A percentile compares a stretch with the other conserved stretches of the same genome.
Conservation (phyloP, 495 filamentous ascomycete genomes). For the Platismatia glauca region DNA sequence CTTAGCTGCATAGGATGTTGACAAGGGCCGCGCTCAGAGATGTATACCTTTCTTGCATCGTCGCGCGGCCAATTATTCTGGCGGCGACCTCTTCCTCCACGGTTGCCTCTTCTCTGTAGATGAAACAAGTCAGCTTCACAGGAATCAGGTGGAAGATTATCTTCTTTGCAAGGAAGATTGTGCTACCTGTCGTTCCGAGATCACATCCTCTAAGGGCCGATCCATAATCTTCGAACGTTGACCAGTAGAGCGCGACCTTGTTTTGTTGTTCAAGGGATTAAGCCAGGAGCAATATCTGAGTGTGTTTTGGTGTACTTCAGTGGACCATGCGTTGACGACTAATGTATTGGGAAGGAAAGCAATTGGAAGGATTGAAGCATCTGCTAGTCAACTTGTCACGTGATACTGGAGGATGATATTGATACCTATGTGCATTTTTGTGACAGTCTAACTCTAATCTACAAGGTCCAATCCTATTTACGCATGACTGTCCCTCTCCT, state of each 20-base stretch:
- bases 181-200: conserved; percentile 67
- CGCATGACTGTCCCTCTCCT: neutral
- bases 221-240: conserved; percentile 48
- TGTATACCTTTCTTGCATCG: conserved; percentile 70
- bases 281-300: neutral
- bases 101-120: conserved; percentile 29
- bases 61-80: conserved; percentile 55
- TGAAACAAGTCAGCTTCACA: neutral
- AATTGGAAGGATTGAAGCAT: neutral
- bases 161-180: neutral
- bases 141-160: neutral
- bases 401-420: neutral
- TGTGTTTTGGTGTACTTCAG: neutral
- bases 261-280: neutral
- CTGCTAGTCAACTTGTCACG: neutral
- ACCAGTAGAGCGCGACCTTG: neutral
- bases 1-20: conserved; percentile 10
- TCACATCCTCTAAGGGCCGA: conserved; percentile 76
- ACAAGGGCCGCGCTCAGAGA: conserved; percentile 1
- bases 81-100: conserved; percentile 45
- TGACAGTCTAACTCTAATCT: neutral
- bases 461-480: neutral
- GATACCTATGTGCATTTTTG: neutral
- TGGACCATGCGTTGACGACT: neutral
- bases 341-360: neutral